Conservation (phyloP, 768 basidiomycete species). For the Hygrocybe punicea region DNA sequence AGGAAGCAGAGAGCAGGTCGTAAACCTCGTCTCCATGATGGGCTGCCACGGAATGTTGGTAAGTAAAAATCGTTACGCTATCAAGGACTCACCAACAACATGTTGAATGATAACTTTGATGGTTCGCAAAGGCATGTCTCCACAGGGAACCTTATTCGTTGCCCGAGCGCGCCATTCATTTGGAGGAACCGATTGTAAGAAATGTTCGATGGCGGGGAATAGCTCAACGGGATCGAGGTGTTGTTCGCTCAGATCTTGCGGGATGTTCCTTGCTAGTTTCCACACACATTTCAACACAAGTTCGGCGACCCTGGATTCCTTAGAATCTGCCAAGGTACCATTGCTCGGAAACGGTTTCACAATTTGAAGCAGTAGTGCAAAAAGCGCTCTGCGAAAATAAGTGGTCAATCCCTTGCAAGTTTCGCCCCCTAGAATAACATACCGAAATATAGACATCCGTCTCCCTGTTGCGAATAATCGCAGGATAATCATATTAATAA, state of each 20-base stretch:
- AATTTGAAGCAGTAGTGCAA: constrained; percentile 76
- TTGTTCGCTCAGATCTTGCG: constrained; percentile 79
- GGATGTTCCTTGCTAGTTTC: constrained; percentile 94
- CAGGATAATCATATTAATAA: constrained; percentile 98
- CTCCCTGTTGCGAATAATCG: constrained; percentile 88
- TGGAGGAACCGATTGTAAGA: constrained; percentile 88
- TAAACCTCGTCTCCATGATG: constrained; percentile 88
- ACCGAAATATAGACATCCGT: constrained; percentile 90
- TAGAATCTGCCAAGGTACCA: constrained; percentile 68
- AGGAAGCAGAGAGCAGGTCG: constrained; percentile 82
- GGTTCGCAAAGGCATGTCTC: constrained; percentile 96
- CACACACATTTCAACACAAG: constrained; percentile 94
- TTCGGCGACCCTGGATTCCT: constrained; percentile 86
- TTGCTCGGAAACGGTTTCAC: constrained; percentile 79
- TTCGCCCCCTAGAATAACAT: constrained; percentile 4
- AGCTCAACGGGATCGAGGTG: constrained; percentile 83
- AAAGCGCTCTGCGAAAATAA: constrained; percentile 57
- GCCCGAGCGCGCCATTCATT: constrained; percentile 95
- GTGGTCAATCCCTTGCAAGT: constrained; percentile 9
- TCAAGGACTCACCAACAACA: constrained; percentile 72
- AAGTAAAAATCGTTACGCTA: constrained; percentile 1
- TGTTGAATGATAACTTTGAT: constrained; percentile 99
- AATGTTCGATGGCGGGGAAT: constrained; percentile 90
- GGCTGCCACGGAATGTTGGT: constrained; percentile 41
- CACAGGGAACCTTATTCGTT: constrained; percentile 87